phyloP scores from a whole-genome alignment of 2,329 filamentous ascomycete genomes.

The Hypoxylon rubiginosum region DNA sequence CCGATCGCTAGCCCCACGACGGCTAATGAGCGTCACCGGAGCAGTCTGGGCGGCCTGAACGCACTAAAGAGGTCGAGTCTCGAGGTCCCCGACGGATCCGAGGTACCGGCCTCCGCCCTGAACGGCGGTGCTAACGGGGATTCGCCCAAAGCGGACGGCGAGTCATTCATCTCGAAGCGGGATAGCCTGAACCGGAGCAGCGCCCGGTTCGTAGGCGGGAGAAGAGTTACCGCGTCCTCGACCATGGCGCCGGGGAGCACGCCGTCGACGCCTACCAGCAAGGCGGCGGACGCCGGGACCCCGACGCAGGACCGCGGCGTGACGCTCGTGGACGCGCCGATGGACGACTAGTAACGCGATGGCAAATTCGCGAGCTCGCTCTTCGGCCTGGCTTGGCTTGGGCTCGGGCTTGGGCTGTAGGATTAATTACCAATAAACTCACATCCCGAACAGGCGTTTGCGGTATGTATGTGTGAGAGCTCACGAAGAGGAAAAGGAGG shows the following conservation, averaged over 20 bases:
- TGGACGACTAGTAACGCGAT: slow-evolving; percentile 60
- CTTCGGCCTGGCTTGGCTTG: slow-evolving; percentile 3
- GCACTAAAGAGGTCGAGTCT: slow-evolving; percentile 76
- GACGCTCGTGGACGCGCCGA: slow-evolving; percentile 66
- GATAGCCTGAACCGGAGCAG: slow-evolving; percentile 72
- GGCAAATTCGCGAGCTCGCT: slow-evolving; percentile 5
- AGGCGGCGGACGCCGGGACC: slow-evolving; percentile 39
- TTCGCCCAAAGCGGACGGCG: slow-evolving; percentile 50
- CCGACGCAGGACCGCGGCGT: slow-evolving; percentile 58
- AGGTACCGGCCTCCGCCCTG: slow-evolving; percentile 57
- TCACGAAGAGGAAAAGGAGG: neutral
- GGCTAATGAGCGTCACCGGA: slow-evolving; percentile 64
- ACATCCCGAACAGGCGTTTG: no score
- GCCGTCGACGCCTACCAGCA: slow-evolving; percentile 48
- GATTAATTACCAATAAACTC: neutral
- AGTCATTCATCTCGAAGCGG: slow-evolving; percentile 49
- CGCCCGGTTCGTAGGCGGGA: slow-evolving; percentile 66
- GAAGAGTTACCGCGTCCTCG: slow-evolving; percentile 58
- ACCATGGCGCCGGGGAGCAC: slow-evolving; percentile 48
- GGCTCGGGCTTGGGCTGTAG: neutral
- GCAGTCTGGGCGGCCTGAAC: slow-evolving; percentile 59
- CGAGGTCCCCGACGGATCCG: slow-evolving; percentile 79
- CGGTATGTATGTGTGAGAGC: neutral
- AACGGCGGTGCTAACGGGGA: slow-evolving; percentile 60
- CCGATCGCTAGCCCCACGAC: slow-evolving; percentile 79